Conservation (phyloP, 2,329 filamentous ascomycete species). For the Fusarium irregulare region DNA sequence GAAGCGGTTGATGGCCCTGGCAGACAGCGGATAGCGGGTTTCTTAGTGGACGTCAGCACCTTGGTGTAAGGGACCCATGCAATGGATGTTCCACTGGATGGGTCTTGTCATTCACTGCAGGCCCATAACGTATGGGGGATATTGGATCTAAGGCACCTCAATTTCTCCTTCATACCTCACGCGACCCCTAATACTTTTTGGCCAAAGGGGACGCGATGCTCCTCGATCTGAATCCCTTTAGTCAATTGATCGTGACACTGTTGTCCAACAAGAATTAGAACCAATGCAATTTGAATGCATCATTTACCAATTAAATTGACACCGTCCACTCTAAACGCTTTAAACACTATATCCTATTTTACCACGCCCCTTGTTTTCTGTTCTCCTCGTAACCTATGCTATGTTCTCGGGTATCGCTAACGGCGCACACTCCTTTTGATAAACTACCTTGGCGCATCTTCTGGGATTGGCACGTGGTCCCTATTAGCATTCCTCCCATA, state of each 20-base stretch:
- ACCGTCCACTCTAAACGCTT: slow-evolving; percentile 18
- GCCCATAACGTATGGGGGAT: not conserved
- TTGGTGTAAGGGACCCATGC: slow-evolving; percentile 10
- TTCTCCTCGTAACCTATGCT: slow-evolving; percentile 15
- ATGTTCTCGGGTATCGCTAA: slow-evolving; percentile 42
- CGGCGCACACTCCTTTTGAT: slow-evolving; percentile 23
- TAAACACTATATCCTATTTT: slow-evolving; percentile 28
- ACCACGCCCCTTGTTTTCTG: slow-evolving; percentile 2
- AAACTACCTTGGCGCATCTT: slow-evolving; percentile 17
- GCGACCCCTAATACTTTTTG: slow-evolving; percentile 20
- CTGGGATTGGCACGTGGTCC: slow-evolving; percentile 29
- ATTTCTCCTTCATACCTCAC: slow-evolving; percentile 38
- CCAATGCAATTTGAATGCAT: not conserved
- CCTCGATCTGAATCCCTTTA: not conserved
- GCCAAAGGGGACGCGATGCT: not conserved
- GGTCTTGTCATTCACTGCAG: slow-evolving; percentile 5
- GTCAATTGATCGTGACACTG: not conserved
- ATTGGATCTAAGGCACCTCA: not conserved
- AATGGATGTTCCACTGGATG: not conserved
- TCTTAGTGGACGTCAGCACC: slow-evolving; percentile 11
- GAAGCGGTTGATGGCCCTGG: slow-evolving; percentile 29
- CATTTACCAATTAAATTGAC: slow-evolving; percentile 13
- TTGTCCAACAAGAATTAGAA: not conserved
- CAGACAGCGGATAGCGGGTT: slow-evolving; percentile 29
- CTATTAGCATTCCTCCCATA: slow-evolving; percentile 33